Evolutionary conservation across 2,329 filamentous ascomycete genomes (phyloP).

Genomic region (Fusarium annulatum): DNA sequence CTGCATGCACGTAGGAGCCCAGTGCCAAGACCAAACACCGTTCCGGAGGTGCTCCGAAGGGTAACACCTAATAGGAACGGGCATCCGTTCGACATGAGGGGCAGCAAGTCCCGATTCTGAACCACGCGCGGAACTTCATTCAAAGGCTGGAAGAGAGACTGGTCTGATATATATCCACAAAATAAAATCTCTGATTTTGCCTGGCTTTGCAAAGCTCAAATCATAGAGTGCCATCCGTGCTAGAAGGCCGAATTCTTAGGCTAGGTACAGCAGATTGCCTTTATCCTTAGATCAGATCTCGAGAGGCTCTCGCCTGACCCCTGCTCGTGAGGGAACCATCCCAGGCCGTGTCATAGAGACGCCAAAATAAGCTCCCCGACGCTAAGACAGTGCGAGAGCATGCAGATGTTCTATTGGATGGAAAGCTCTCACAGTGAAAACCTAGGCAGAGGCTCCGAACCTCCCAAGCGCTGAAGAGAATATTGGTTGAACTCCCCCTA

Average conservation of each 20-base stretch:
- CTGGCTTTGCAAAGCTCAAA: not conserved
- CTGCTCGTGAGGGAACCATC: not conserved
- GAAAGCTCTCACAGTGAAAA: not conserved
- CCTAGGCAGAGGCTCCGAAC: not conserved
- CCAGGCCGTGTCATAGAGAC: not conserved
- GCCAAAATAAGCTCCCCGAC: not conserved
- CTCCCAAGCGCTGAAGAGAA: not conserved
- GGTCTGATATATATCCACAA: not conserved
- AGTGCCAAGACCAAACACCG: not conserved
- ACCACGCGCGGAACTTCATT: not conserved
- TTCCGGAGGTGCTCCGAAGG: slow-evolving; percentile 17
- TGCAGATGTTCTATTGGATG: not conserved
- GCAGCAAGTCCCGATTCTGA: not conserved
- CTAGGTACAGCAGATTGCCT: not conserved
- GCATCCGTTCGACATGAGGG: not conserved
- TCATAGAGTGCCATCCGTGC: not conserved
- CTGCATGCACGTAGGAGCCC: not conserved
- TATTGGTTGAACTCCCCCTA: not conserved
- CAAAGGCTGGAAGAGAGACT: not conserved
- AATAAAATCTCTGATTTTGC: not conserved
- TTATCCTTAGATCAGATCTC: not conserved
- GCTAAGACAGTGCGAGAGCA: not conserved
- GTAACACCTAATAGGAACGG: not conserved
- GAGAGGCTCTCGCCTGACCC: not conserved
- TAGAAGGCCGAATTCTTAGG: not conserved